Conservation (phyloP, 2,329 filamentous ascomycete genomes). For the Delphinella strobiligena region DNA sequence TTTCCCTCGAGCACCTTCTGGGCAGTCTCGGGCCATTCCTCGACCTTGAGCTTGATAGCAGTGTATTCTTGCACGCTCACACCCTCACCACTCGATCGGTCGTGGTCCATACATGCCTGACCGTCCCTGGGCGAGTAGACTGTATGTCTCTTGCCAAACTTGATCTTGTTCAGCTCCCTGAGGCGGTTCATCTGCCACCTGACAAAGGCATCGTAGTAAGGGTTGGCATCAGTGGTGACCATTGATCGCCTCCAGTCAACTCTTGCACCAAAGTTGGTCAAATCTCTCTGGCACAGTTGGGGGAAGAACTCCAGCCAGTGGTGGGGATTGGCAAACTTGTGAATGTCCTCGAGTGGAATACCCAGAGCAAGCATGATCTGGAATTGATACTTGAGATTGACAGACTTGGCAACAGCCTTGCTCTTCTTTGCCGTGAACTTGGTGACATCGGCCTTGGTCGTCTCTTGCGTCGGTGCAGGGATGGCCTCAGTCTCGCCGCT, state of each 20-base stretch:
- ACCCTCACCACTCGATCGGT: constrained; percentile 68
- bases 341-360: constrained; percentile 76
- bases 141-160: constrained; percentile 86
- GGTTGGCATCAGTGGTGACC: constrained; percentile 91
- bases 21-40: constrained; percentile 75
- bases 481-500: constrained; percentile 36
- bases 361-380: constrained; percentile 90
- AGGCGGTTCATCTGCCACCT: constrained; percentile 95
- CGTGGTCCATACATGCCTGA: constrained; percentile 80
- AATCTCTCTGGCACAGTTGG: constrained; percentile 63
- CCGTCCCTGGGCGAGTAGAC: constrained; percentile 86
- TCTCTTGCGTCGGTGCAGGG: constrained; percentile 49
- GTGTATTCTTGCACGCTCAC: constrained; percentile 85
- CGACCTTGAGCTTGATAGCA: constrained; percentile 78
- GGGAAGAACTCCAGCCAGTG: constrained; percentile 92
- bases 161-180: constrained; percentile 81
- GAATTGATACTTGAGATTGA: constrained; percentile 92
- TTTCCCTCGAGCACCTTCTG: constrained; percentile 61
- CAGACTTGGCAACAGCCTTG: constrained; percentile 79
- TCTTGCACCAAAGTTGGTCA: constrained; percentile 71
- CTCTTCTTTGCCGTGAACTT: constrained; percentile 91
- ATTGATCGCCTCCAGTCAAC: constrained; percentile 91
- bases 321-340: constrained; percentile 81
- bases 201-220: constrained; percentile 91
- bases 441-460: constrained; percentile 66